These are phyloP conservation scores for Kazachstania martiniae DNA, from an alignment of 805 yeast genomes.

Conservation along the genomic window DNA sequence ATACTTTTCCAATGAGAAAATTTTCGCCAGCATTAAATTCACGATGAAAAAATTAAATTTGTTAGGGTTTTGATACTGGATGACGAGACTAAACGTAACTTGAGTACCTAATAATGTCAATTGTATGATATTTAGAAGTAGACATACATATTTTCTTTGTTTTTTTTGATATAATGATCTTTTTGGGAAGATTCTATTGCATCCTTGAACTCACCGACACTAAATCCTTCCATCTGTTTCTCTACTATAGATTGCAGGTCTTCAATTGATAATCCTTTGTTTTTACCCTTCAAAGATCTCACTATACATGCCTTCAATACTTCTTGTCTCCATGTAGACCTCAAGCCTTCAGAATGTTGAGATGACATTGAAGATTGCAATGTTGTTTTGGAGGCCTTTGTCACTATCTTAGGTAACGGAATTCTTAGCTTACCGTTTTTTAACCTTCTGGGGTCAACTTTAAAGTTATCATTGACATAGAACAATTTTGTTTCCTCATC, in stretches of 20 bases:
- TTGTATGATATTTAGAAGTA: neutral
- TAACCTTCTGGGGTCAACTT: slow-evolving; percentile 13
- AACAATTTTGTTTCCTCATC: slow-evolving; percentile 4
- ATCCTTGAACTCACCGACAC: slow-evolving; percentile 26
- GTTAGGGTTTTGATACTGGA: neutral
- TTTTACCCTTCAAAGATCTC: slow-evolving; percentile 14
- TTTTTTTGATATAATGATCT: slow-evolving; percentile 4
- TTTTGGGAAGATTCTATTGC: slow-evolving; percentile 11
- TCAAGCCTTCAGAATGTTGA: slow-evolving; percentile 16
- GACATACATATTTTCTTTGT: neutral
- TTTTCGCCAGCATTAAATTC: neutral
- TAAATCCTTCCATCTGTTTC: slow-evolving; percentile 14
- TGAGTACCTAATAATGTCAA: no score
- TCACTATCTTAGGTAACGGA: slow-evolving; percentile 4
- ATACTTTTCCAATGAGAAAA: neutral
- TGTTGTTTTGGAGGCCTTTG: neutral
- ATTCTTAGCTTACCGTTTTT: slow-evolving; percentile 17
- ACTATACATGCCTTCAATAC: slow-evolving; percentile 19
- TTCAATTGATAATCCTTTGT: slow-evolving; percentile 6
- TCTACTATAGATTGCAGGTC: slow-evolving; percentile 8
- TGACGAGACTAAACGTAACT: no score
- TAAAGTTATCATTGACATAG: slow-evolving; percentile 12
- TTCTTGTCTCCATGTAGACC: slow-evolving; percentile 21
- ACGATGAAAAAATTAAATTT: neutral
- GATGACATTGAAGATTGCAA: neutral